Percentiles rank a stretch among this genome's conserved stretches.
Evolutionary conservation across 257 asterid genomes (phyloP).

Genomic region (Salvia splendens): DNA sequence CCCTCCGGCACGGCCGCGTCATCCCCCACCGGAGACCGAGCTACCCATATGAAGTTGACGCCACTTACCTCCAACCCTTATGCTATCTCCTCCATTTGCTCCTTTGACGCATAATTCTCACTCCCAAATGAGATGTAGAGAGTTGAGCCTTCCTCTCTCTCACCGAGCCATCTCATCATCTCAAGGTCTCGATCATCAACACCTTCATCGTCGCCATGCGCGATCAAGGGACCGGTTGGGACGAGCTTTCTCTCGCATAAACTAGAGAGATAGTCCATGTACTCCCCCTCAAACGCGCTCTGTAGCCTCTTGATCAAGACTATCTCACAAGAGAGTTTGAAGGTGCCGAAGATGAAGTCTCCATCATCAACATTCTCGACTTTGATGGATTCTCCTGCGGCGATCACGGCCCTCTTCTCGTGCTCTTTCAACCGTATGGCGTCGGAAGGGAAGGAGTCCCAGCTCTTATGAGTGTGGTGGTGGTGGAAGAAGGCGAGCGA

Average conservation of each 20-base stretch:
- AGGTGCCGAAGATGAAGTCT: constrained; percentile 31
- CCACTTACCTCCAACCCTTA: constrained; percentile 40
- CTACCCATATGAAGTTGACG: constrained; percentile 47
- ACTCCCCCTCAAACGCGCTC: constrained; percentile 40
- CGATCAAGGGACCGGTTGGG: constrained; percentile 42
- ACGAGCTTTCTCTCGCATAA: constrained; percentile 33
- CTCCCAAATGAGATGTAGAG: constrained; percentile 52
- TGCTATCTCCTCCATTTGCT: constrained; percentile 41
- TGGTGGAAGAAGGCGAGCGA: constrained; percentile 35
- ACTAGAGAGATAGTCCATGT: constrained; percentile 40
- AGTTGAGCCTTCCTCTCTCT: constrained; percentile 31
- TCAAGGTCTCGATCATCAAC: constrained; percentile 4
- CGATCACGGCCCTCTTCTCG: constrained; percentile 26
- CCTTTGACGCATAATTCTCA: constrained; percentile 41
- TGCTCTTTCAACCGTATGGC: constrained; percentile 30
- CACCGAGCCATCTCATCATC: constrained; percentile 41
- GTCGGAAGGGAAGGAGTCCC: constrained; percentile 39
- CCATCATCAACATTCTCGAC: constrained; percentile 15
- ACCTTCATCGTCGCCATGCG: background rate
- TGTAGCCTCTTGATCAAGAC: constrained; percentile 39
- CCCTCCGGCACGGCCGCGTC: constrained; percentile 12
- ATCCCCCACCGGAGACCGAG: constrained; percentile 32
- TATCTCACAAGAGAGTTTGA: constrained; percentile 37
- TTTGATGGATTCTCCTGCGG: constrained; percentile 14
- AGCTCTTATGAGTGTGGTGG: constrained; percentile 7